phyloP scores from a whole-genome alignment of 352 stramenopile genomes.

The Phytophthora crassamura region DNA sequence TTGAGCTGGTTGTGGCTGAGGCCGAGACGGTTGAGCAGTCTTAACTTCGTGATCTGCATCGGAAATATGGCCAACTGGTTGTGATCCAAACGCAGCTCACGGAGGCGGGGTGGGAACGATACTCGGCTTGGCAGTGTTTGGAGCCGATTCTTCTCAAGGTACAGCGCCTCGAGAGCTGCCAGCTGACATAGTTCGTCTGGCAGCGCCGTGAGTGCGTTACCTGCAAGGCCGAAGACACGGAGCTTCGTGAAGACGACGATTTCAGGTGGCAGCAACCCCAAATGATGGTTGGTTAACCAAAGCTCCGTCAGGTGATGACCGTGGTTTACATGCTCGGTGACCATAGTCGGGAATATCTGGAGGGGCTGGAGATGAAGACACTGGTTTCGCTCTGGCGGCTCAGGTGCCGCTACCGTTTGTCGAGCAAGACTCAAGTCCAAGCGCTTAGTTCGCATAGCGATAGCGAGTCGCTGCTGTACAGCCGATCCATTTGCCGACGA shows the following conservation, averaged over 20 bases:
- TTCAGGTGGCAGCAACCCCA: slow-evolving; percentile 48
- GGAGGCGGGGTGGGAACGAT: slow-evolving; percentile 46
- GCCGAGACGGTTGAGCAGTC: slow-evolving; percentile 61
- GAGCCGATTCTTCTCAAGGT: slow-evolving; percentile 72
- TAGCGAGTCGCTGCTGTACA: slow-evolving; percentile 41
- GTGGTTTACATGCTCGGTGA: slow-evolving; percentile 42
- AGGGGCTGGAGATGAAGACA: slow-evolving; percentile 16
- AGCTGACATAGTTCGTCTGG: slow-evolving; percentile 48
- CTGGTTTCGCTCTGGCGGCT: slow-evolving; percentile 2
- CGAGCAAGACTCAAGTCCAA: slow-evolving; percentile 52
- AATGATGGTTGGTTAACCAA: slow-evolving; percentile 73
- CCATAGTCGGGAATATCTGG: slow-evolving; percentile 50
- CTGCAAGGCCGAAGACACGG: slow-evolving; percentile 60
- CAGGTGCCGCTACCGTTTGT: background rate
- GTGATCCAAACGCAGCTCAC: slow-evolving; percentile 59
- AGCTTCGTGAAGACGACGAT: slow-evolving; percentile 56
- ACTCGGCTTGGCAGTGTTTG: slow-evolving; percentile 43
- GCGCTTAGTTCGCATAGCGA: slow-evolving; percentile 28
- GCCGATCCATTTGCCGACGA: slow-evolving; percentile 1
- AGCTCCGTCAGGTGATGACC: slow-evolving; percentile 56
- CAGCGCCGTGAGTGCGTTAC: slow-evolving; percentile 60
- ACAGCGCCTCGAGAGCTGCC: slow-evolving; percentile 55
- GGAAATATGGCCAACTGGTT: slow-evolving; percentile 64
- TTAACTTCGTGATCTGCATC: slow-evolving; percentile 52
- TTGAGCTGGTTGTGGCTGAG: slow-evolving; percentile 67